Evolutionary conservation across 2,329 filamentous ascomycete genomes (phyloP).

Genomic region (Metarhizium robertsii): DNA sequence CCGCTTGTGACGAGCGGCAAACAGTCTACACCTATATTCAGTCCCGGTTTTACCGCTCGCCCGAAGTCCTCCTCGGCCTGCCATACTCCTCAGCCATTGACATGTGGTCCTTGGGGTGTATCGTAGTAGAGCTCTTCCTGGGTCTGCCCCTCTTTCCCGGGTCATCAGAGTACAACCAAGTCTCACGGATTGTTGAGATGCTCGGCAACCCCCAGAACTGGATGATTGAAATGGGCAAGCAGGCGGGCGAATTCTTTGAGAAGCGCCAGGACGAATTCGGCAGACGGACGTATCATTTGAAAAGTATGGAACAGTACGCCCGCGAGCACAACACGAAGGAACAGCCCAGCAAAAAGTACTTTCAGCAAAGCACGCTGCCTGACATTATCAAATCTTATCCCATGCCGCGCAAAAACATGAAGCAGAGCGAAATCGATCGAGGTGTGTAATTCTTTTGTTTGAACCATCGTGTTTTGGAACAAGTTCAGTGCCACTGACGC

Average conservation of each 20-base stretch:
- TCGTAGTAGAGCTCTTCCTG: conserved; percentile 94
- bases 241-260: conserved; percentile 95
- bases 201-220: conserved; percentile 90
- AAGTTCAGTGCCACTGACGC: not conserved
- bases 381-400: conserved; percentile 98
- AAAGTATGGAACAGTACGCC: conserved; percentile 97
- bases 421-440: conserved; percentile 89
- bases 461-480: not conserved
- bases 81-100: conserved; percentile 98
- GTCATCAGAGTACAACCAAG: conserved; percentile 97
- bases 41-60: conserved; percentile 94
- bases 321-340: conserved; percentile 94
- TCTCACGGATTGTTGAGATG: conserved; percentile 96
- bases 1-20: conserved; percentile 93
- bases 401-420: conserved; percentile 99
- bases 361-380: conserved; percentile 84
- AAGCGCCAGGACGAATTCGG: conserved; percentile 88
- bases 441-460: conserved; percentile 40
- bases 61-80: conserved; percentile 87
- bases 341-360: conserved; percentile 99
- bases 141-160: conserved; percentile 91
- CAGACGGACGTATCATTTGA: conserved; percentile 80
- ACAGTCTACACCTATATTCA: conserved; percentile 99
- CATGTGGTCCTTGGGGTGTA: conserved; percentile 99
- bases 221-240: conserved; percentile 99